Base-by-base conservation (phyloP, 371 early-diverging fungal species). In the Haplosporangium sp. region DNA sequence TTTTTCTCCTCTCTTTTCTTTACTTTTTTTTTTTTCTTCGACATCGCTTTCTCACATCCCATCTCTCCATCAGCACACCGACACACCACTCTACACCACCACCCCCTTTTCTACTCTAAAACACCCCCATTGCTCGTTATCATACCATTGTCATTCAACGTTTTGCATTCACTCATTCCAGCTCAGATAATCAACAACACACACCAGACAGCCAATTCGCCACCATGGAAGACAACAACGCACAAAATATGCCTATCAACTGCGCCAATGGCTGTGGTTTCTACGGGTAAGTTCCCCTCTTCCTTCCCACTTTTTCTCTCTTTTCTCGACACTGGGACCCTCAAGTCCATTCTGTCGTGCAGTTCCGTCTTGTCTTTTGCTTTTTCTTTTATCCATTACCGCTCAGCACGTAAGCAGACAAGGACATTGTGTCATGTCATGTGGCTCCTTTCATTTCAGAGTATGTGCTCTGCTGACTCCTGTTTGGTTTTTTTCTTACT, bases 211-310 rank as follows among this genome's bases (percentile, higher is more conserved):
- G n/a, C n/a, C n/a, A n/a, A n/a, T n/a, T n/a, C n/a, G 48, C n/a
- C 38, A 60, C 37, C 38, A 82, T 76, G 77, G 90, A 90, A 83
- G 86, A 89, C 66, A 87, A 91, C 71, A 87, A 89, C 60, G 75
- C 80, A 50, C 69, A 84, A 18, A 83, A 86, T 64, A 65, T 76
- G 60, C 83, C 85, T 48, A 74, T 77, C 46, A 83, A 83, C 57
- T 91, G 92, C 72, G 84, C 75, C 45, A 87, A 87, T 41, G 88
- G 89, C 21, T 91, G 92, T 69, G 90, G 90, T 9, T 91, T 89
- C 72, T 91, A 87, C 73, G 90, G 83, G 85, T 85, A 80, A 66
- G 73, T 16, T 29, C 40, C 61, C n/a, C n/a, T n/a, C n/a, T n/a
- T n/a, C n/a, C n/a, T n/a, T n/a, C n/a, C n/a, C n/a, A n/a, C n/a